Evolutionary conservation across 164 flowering plant species (phyloP).

Genomic region (Vitis rotundifolia): DNA sequence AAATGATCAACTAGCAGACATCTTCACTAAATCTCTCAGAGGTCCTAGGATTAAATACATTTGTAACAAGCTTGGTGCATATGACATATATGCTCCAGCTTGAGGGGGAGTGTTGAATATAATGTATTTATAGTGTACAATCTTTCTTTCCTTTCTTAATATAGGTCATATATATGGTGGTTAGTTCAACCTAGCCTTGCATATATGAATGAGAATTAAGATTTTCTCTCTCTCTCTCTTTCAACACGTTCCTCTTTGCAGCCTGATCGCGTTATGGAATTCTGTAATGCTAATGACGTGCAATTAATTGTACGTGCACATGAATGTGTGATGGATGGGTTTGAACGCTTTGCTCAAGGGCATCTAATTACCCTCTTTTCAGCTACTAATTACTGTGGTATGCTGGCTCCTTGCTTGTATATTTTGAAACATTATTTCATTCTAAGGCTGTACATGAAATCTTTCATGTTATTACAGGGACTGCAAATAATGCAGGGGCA

Average conservation of each 20-base stretch:
- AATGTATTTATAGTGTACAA: too few relatives aligned
- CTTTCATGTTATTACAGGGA: background rate
- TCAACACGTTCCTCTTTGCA: background rate
- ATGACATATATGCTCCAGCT: too few relatives aligned
- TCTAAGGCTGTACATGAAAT: background rate
- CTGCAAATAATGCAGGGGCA: background rate
- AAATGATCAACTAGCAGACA: too few relatives aligned
- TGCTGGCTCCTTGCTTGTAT: background rate
- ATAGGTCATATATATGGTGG: too few relatives aligned
- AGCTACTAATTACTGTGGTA: background rate
- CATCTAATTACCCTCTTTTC: background rate
- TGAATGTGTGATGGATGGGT: background rate
- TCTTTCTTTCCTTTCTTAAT: too few relatives aligned
- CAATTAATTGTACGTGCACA: background rate
- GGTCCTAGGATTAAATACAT: too few relatives aligned
- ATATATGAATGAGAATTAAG: too few relatives aligned
- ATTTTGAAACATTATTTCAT: background rate
- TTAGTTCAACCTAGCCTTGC: too few relatives aligned
- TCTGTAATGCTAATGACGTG: background rate
- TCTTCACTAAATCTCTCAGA: too few relatives aligned
- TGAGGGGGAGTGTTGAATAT: too few relatives aligned
- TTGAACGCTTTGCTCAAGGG: background rate
- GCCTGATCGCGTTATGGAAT: background rate
- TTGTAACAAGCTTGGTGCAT: too few relatives aligned
- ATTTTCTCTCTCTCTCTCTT: too few relatives aligned